Evolutionary conservation across 2,329 filamentous ascomycete species (phyloP).

Genomic region (Cladosporium austrohemisphaericum): DNA sequence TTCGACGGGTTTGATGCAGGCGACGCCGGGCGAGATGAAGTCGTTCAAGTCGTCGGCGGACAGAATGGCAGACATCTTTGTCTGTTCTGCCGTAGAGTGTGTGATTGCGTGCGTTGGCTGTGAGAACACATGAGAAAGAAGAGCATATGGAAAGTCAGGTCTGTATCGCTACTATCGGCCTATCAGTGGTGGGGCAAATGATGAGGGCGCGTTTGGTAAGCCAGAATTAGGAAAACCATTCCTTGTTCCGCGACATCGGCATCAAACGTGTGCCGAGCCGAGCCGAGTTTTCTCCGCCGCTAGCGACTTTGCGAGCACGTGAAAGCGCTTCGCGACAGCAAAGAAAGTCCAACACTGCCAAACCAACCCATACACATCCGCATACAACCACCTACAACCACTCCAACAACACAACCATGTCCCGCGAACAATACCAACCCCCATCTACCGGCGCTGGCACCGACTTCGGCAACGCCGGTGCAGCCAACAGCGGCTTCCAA

Average conservation of each 20-base stretch:
- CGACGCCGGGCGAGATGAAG: slow-evolving; percentile 96
- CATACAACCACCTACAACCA: neutral
- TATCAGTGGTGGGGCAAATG: slow-evolving; percentile 7
- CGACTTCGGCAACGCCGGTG: slow-evolving; percentile 27
- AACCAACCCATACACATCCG: slow-evolving; percentile 6
- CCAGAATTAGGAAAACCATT: neutral
- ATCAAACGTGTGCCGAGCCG: slow-evolving; percentile 8
- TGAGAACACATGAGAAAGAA: slow-evolving; percentile 28
- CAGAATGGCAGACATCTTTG: slow-evolving; percentile 87
- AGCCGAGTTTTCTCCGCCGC: slow-evolving; percentile 1
- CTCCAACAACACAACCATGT: slow-evolving; percentile 19
- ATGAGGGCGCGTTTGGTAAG: slow-evolving; percentile 15
- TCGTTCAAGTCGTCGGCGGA: slow-evolving; percentile 97
- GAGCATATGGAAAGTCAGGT: neutral
- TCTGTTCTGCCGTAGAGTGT: neutral
- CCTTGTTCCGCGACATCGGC: slow-evolving; percentile 16
- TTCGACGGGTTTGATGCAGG: slow-evolving; percentile 96
- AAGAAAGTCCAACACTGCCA: slow-evolving; percentile 10
- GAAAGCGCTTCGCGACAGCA: neutral
- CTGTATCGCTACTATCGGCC: slow-evolving; percentile 5
- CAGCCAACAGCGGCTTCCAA: slow-evolving; percentile 34
- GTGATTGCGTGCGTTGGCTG: too few species aligned
- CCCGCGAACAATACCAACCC: slow-evolving; percentile 74
- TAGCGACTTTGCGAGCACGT: slow-evolving; percentile 14
- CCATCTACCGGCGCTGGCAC: slow-evolving; percentile 51